A percentile compares a stretch with the other conserved stretches of the same genome.
Evolutionary conservation across 345 rosid genomes (phyloP).

Genomic region (Arabidopsis suecica): DNA sequence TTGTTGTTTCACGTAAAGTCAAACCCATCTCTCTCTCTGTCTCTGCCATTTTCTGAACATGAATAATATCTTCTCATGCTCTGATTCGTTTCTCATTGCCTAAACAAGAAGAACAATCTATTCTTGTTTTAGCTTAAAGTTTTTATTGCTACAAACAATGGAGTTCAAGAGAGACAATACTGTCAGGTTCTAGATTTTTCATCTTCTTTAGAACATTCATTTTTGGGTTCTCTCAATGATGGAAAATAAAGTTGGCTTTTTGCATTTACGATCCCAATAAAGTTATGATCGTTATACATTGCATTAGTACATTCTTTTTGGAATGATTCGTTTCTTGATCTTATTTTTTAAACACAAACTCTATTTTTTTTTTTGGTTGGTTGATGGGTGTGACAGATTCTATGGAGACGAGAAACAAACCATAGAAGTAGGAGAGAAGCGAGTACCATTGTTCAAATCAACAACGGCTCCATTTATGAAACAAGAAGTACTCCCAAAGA

Average conservation of each 20-base stretch:
- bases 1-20: constrained; percentile 40
- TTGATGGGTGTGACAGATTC: constrained; percentile 50
- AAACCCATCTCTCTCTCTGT: constrained; percentile 34
- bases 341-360: constrained; percentile 10
- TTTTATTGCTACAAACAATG: constrained; percentile 44
- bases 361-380: background rate
- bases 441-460: constrained; percentile 55
- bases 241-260: constrained; percentile 24
- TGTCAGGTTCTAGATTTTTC: constrained; percentile 54
- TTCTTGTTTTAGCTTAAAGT: constrained; percentile 4
- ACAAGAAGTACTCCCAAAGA: constrained; percentile 40
- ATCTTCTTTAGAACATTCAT: background rate
- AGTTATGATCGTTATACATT: background rate
- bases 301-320: constrained; percentile 2
- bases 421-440: constrained; percentile 48
- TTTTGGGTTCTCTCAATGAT: constrained; percentile 22
- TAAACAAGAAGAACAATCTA: constrained; percentile 20
- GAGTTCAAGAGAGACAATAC: constrained; percentile 57
- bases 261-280: constrained; percentile 40
- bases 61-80: constrained; percentile 20
- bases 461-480: constrained; percentile 49
- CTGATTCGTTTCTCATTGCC: constrained; percentile 33
- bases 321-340: constrained; percentile 25
- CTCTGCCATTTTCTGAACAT: constrained; percentile 37
- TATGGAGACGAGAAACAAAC: constrained; percentile 50